Evolutionary conservation across 2,329 filamentous ascomycete species (phyloP).

Genomic region (Colletotrichum trifolii): DNA sequence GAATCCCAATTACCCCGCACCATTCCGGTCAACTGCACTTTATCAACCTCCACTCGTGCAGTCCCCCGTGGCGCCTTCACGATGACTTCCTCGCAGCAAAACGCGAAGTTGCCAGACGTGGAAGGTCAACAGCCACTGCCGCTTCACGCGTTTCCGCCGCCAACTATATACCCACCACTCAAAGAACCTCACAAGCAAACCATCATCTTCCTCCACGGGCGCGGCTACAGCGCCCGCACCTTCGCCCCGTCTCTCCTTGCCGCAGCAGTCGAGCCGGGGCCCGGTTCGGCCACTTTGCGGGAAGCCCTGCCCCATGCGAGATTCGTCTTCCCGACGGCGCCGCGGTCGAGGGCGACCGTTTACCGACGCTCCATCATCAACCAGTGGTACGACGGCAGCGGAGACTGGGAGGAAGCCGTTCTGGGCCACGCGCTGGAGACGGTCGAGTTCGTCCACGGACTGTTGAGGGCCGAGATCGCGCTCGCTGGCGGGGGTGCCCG

Average conservation of each 20-base stretch:
- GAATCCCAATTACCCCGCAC: too few relatives aligned
- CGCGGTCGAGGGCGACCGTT: conserved; percentile 45
- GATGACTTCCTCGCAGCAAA: too few relatives aligned
- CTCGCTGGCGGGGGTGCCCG: conserved; percentile 50
- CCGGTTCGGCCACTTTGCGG: conserved; percentile 40
- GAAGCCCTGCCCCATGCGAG: conserved; percentile 54
- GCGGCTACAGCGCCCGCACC: conserved; percentile 53
- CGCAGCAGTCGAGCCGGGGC: conserved; percentile 32
- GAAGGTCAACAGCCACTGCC: not conserved
- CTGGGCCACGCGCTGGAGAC: conserved; percentile 50
- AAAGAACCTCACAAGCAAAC: conserved; percentile 52
- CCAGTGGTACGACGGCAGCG: conserved; percentile 51
- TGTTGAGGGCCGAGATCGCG: conserved; percentile 50
- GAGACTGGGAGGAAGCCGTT: conserved; percentile 47
- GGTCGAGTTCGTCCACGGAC: conserved; percentile 49
- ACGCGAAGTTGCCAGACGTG: too few relatives aligned
- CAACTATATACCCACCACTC: conserved; percentile 39
- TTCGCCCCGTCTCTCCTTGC: conserved; percentile 55
- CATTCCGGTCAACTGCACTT: too few relatives aligned
- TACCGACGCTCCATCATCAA: conserved; percentile 47
- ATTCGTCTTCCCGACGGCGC: conserved; percentile 63
- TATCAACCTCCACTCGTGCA: too few relatives aligned
- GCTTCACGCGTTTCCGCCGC: conserved; percentile 41
- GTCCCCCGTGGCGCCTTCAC: too few relatives aligned
- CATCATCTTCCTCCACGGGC: conserved; percentile 61